Evolutionary conservation across 2,329 filamentous ascomycete species (phyloP), one percentile per base, ranked within the genome.

Genomic region (Aspergillus sp.): DNA sequence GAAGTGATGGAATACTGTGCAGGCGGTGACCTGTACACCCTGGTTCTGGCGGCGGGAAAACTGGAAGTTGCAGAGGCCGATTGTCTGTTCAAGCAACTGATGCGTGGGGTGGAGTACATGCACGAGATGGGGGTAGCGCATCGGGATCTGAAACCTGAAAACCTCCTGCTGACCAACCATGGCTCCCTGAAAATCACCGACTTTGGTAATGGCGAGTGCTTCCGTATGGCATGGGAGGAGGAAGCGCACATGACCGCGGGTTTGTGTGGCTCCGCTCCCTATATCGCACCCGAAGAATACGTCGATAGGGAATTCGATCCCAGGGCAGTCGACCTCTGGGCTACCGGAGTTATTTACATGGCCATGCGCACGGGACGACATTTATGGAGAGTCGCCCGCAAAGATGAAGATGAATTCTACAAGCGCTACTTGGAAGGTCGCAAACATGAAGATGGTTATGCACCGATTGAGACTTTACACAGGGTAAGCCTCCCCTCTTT

Each of bases 1-100:
- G 93, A 98, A 67, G 93, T 98, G 44, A 98, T 98, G 93, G 93
- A 98, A 70, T 98, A 93, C 64, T 98, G 93, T 65, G 90, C 91
- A 34, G 93, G 93, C 50, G 93, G 93, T 49, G 93, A 98, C 65
- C 76, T 98, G 27, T 97, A 97, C 68, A 96, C 89, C 0, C 78
- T 98, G 4, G 86, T 98, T 19, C 80, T 97, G 29, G 83, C 93
- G 5, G 88, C 89, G 34, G 88, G 88, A 49, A 95, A 95, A 68
- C 82, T 98, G 19, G 90, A 71, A 65, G 88, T 94, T 29, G 76
- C 82, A 50, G 93, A 98, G 69, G 91, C 93, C 50, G 93, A 98
- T 66, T 98, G 93, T 71, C 94, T 93, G 68, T 98, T 98, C 77
- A 95, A 97, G 72, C 93, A 98, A 69, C 83, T 97, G 69, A 97